A percentile compares a stretch with the other conserved stretches of the same genome.
These are phyloP conservation scores for Hortaea werneckii DNA, from an alignment of 2,329 filamentous ascomycete species.

Conservation along the genomic window DNA sequence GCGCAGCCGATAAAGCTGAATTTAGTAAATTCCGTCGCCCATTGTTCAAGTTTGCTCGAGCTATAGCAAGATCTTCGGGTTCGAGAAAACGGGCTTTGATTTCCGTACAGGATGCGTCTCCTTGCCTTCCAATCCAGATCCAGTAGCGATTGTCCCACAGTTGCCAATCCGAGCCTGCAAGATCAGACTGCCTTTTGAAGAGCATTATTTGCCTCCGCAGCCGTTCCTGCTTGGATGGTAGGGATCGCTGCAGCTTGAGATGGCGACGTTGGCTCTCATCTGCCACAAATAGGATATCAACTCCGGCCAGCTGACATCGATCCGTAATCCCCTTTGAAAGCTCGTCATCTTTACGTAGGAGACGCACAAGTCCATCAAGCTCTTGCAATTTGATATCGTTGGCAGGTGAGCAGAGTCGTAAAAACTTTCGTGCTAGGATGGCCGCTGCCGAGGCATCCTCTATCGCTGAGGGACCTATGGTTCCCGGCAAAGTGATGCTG, in stretches of 20 bases:
- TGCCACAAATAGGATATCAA: background rate
- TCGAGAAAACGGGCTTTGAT: background rate
- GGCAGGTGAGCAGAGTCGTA: background rate
- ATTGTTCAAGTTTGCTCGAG: background rate
- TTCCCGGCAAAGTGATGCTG: background rate
- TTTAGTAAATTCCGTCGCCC: conserved; percentile 5
- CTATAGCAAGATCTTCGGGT: background rate
- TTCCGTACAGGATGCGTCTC: background rate
- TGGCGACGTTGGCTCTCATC: background rate
- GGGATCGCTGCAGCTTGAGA: background rate
- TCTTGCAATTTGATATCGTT: background rate
- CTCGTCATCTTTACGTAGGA: background rate
- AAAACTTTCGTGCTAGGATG: background rate
- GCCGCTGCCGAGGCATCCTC: background rate
- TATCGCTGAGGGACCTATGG: no score
- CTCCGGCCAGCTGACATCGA: no score
- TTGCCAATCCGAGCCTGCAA: conserved; percentile 20
- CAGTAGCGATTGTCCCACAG: conserved; percentile 50
- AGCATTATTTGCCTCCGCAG: background rate
- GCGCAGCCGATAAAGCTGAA: conserved; percentile 12
- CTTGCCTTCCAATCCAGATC: conserved; percentile 34
- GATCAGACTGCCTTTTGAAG: background rate
- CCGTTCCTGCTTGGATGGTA: background rate
- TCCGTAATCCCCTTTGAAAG: no score
- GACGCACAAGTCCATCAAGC: background rate